Base-by-base conservation (phyloP, 2,329 filamentous ascomycete genomes). In the Colletotrichum acutatum region DNA sequence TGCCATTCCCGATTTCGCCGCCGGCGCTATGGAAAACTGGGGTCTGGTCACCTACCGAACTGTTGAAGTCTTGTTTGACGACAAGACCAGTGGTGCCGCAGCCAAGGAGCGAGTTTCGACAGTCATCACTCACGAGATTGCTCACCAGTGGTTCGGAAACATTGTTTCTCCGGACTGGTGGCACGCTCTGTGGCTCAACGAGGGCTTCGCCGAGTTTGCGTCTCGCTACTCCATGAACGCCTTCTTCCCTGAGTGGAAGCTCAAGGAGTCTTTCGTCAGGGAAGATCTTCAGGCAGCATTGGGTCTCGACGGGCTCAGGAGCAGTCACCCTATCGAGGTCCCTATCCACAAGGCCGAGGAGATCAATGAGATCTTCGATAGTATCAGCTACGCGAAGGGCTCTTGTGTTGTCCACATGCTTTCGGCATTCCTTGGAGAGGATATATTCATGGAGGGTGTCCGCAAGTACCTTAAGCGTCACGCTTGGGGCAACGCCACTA, bases 101-200 rank as follows among this genome's bases (percentile, higher is more conserved):
- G 94, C 92, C 74, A 98, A 97, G 86, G 94, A 98, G 85, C 92
- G 95, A 52, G 94, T 98, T 67, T 96, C 96, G 65, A 96, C 98
- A 83, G 95, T 97, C 53, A 96, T 98, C 32, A 95, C 98, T 87
- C 96, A 98, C 85, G 96, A 98, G 83, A 87, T 98, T 80, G 96
- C 96, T 53, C 96, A 98, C 84, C 96, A 98, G 84, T 98, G 96
- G 96, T 98, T 98, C 80, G 96, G 96, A 75, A 98, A 98, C 85
- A 86, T 98, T 66, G 96, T 98, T 32, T 98, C 96, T 66, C 98
- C 98, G 95, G 95, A 98, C 82, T 98, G 97, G 88, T 98, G 96
- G 96, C 95, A 98, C 83, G 96, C 95, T 67, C 86, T 98, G 8
- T 98, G 96, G 96, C 90, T 98, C 66, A 98, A 98, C 82, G 95